Conservation (phyloP, 768 basidiomycete species). For the Termitomyces sp. region DNA sequence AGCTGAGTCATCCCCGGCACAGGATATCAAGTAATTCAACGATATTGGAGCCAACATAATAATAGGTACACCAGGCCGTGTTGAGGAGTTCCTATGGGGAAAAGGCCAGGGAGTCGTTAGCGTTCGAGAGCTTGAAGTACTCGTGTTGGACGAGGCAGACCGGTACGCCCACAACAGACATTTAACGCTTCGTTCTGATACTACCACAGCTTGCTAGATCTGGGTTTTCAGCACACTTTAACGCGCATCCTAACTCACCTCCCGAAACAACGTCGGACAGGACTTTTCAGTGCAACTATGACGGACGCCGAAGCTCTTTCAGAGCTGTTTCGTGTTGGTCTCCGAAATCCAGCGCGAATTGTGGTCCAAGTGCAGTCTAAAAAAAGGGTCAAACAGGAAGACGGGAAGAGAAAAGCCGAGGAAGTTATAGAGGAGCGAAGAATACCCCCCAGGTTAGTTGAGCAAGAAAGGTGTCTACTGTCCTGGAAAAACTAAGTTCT, state of each 20-base stretch:
- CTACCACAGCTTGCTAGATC: conserved; percentile 66
- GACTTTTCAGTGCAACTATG: conserved; percentile 98
- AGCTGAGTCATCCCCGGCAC: conserved; percentile 67
- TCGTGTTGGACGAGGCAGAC: conserved; percentile 97
- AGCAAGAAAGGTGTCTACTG: background rate
- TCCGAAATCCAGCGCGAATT: conserved; percentile 92
- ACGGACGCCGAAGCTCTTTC: conserved; percentile 90
- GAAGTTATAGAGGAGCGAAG: conserved; percentile 69
- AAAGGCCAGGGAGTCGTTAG: conserved; percentile 67
- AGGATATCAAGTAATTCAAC: conserved; percentile 81
- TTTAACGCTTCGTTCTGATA: background rate
- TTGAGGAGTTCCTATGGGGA: conserved; percentile 87
- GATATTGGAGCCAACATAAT: conserved; percentile 80
- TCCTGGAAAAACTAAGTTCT: background rate
- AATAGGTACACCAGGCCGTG: conserved; percentile 90
- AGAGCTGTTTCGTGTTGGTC: conserved; percentile 86
- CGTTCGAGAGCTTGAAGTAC: conserved; percentile 82
- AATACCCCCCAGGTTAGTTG: conserved; percentile 66
- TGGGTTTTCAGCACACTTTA: conserved; percentile 78
- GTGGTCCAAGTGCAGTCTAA: conserved; percentile 93
- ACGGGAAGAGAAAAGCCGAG: conserved; percentile 27
- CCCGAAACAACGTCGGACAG: conserved; percentile 94
- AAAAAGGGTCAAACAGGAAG: conserved; percentile 43
- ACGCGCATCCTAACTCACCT: conserved; percentile 83
- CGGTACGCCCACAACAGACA: conserved; percentile 49